Evolutionary conservation across 169 alveolate genomes (phyloP), one percentile per base, ranked within the genome.

Genomic region (Theileria annulata): DNA sequence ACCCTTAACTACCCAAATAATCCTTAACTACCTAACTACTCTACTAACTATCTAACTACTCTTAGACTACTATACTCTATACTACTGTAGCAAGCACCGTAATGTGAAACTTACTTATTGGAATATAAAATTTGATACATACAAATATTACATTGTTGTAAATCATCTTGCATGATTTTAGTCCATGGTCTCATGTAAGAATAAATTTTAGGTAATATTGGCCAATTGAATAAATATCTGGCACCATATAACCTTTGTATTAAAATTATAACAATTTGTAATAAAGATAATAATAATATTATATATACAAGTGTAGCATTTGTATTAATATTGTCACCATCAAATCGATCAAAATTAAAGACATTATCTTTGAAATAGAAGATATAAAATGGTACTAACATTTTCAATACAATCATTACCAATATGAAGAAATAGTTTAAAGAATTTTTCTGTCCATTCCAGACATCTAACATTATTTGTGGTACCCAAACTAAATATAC

Each of bases 111-210:
- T n/a, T 42, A 87, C 88, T 78, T 77, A 17, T 87, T 70, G 1
- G 87, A 72, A 2, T 72, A 62, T 33, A 71, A 73, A 28, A 92
- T 87, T 0, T 76, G 72, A 58, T 81, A 82, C 94, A 92, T 92
- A 80, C 96, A 92, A 27, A 92, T 92, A n/a, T 87, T 96, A 71
- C 96, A 92, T 56, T 92, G 96, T 23, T 85, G 94, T 30, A 76
- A 77, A 49, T 90, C 95, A 31, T 77, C 93, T 68, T 91, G 93
- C 77, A 82, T 76, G 58, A 77, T 68, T 17, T 64, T 75, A 47
- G 85, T 80, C 67, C 91, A 73, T 1, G 93, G 87, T 64, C 94
- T 87, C 63, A 87, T 88, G 78, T 91, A 92, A 42, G 85, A 87
- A 75, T 92, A 93, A 2, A 92, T 93, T 54, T 92, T 94, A 13